Conservation (phyloP, 1,284 basidiomycete genomes). For the Cutaneotrichosporon spelunceum region DNA sequence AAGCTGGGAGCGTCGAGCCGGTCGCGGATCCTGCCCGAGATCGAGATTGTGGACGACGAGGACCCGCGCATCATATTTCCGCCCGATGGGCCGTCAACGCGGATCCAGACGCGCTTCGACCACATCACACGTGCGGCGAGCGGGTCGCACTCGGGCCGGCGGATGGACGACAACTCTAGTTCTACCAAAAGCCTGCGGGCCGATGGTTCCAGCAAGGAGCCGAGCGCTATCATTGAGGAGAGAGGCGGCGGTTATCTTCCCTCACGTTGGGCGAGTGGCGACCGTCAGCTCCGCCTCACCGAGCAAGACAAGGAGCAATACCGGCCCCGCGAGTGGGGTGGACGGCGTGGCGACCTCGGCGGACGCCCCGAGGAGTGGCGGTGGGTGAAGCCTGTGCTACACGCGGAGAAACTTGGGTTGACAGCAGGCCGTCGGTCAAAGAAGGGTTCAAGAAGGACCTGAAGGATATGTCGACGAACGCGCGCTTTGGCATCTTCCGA, state of each 20-base stretch:
- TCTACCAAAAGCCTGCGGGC: neutral
- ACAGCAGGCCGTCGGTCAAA: conserved; percentile 37
- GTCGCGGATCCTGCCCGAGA: conserved; percentile 42
- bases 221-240: conserved; percentile 38
- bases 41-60: conserved; percentile 49
- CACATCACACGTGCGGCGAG: conserved; percentile 23
- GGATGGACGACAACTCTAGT: neutral
- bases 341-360: conserved; percentile 40
- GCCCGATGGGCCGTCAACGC: conserved; percentile 32
- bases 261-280: conserved; percentile 48
- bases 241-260: conserved; percentile 48
- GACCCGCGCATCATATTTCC: conserved; percentile 47
- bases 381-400: conserved; percentile 36
- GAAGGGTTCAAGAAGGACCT: conserved; percentile 49
- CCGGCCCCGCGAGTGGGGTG: conserved; percentile 49
- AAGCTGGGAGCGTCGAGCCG: conserved; percentile 15
- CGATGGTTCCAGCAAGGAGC: conserved; percentile 20
- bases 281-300: conserved; percentile 39
- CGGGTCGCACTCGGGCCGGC: conserved; percentile 8
- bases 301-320: conserved; percentile 49
- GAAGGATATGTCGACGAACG: conserved; percentile 45
- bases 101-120: conserved; percentile 36
- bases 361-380: conserved; percentile 46
- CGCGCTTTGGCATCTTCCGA: conserved; percentile 48
- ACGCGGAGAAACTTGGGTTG: neutral